A percentile compares a stretch with the other conserved stretches of the same genome.
These are phyloP conservation scores for Phytophthora litchii DNA, from an alignment of 352 stramenopile species.

Conservation along the genomic window DNA sequence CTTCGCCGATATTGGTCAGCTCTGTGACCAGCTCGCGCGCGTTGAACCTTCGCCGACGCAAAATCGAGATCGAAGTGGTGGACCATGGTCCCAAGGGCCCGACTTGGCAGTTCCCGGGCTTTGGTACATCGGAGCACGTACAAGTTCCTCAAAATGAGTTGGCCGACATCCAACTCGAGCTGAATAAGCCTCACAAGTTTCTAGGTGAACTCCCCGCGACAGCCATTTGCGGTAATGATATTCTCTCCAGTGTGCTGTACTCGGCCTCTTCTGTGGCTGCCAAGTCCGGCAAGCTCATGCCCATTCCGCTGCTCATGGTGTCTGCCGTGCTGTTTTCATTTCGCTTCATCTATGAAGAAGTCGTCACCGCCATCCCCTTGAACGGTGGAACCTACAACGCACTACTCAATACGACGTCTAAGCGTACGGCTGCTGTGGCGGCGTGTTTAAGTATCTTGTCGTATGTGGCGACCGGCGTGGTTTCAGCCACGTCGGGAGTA, in stretches of 20 bases:
- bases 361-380: slow-evolving; percentile 84
- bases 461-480: slow-evolving; percentile 87
- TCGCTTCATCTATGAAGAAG: slow-evolving; percentile 88
- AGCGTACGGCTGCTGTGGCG: slow-evolving; percentile 80
- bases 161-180: slow-evolving; percentile 33
- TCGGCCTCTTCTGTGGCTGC: slow-evolving; percentile 42
- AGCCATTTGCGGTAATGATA: slow-evolving; percentile 91
- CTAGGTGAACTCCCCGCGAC: slow-evolving; percentile 77
- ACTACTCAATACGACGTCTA: slow-evolving; percentile 88
- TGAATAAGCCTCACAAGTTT: slow-evolving; percentile 30
- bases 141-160: slow-evolving; percentile 37
- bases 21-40: slow-evolving; percentile 20
- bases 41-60: slow-evolving; percentile 39
- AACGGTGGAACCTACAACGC: slow-evolving; percentile 92
- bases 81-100: slow-evolving; percentile 30
- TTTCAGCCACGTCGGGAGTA: slow-evolving; percentile 68
- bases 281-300: slow-evolving; percentile 78
- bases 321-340: slow-evolving; percentile 57
- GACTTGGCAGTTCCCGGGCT: slow-evolving; percentile 46
- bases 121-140: slow-evolving; percentile 40
- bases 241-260: slow-evolving; percentile 86
- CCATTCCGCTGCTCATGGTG: slow-evolving; percentile 78
- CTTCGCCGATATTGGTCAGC: background rate
- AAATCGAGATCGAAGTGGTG: slow-evolving; percentile 50
- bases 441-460: slow-evolving; percentile 85